Evolutionary conservation across 768 basidiomycete genomes (phyloP), one percentile per base, ranked within the genome.

Genomic region (Austroboletus eburneus): DNA sequence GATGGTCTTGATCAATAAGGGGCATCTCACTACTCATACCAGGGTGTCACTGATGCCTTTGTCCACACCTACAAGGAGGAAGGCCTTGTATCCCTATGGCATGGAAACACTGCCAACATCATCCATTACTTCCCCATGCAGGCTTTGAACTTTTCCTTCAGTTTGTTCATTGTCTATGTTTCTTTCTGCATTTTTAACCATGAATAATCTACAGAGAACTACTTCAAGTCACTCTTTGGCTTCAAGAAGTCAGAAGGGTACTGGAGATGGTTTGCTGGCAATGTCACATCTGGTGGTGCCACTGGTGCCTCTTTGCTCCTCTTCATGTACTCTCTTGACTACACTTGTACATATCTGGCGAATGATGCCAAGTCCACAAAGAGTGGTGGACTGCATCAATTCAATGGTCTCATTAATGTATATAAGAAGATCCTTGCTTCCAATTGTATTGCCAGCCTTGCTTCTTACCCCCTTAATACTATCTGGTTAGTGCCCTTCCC

Each of bases 91-190:
- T 88, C 96, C 18, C 77, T 99, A 65, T 98, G 96, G 96, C 78
- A 96, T 76, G 96, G 96, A 72, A 99, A 99, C 85, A 98, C 95
- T 49, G 95, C 96, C 81, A 99, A 99, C 76, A 96, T 99, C 74
- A 96, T 99, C 77, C 94, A 96, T 69, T 99, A 99, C 88, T 99
- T 99, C 92, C 96, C 96, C 43, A 99, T 96, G 48, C 95, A 99
- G 72, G 96, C 96, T 33, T 75, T 98, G 62, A 99, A 99, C 89
- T 98, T 99, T 64, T 95, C 95, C 69, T 98, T 97, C 87, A 98
- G 90, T 96, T 59, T 60, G 92, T 82, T 33, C 57, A 40, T 49
- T 17, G 13, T 33, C 0, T 27, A n/a, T 33, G 14, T 5, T 24
- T 6, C 38, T 12, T 18, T 30, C 2, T 43, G 14, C 5, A 4